Conservation (phyloP, 306 rosid species). For the Vigna reflexopilosa region DNA sequence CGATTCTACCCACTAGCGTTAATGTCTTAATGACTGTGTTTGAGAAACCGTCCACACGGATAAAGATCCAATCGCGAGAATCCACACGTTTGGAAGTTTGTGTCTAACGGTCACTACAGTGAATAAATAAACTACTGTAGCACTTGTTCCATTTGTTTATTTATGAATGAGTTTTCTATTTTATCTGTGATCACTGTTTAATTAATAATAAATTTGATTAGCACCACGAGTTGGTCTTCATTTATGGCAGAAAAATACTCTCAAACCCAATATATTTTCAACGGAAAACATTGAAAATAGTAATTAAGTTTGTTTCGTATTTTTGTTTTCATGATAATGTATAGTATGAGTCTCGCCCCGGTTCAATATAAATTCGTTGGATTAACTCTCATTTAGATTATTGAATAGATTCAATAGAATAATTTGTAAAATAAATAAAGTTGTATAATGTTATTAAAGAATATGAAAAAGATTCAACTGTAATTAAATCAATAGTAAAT, state of each 20-base stretch:
- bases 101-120: slow-evolving; percentile 48
- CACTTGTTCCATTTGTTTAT: not conserved
- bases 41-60: slow-evolving; percentile 28
- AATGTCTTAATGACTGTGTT: slow-evolving; percentile 19
- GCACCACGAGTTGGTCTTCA: not conserved
- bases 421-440: too few species aligned
- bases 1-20: slow-evolving; percentile 30
- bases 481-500: too few species aligned
- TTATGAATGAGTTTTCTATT: not conserved
- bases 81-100: slow-evolving; percentile 40
- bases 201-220: not conserved
- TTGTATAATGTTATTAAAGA: too few species aligned
- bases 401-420: too few species aligned
- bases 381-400: too few species aligned
- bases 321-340: too few species aligned
- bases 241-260: not conserved
- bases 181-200: not conserved
- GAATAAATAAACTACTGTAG: not conserved
- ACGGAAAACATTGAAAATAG: not conserved
- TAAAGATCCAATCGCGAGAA: not conserved
- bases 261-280: not conserved
- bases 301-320: too few species aligned
- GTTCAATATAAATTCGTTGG: too few species aligned
- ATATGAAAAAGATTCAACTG: too few species aligned
- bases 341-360: too few species aligned